Evolutionary conservation across 306 rosid species (phyloP).

Genomic region (Amphicarpaea edgeworthii): DNA sequence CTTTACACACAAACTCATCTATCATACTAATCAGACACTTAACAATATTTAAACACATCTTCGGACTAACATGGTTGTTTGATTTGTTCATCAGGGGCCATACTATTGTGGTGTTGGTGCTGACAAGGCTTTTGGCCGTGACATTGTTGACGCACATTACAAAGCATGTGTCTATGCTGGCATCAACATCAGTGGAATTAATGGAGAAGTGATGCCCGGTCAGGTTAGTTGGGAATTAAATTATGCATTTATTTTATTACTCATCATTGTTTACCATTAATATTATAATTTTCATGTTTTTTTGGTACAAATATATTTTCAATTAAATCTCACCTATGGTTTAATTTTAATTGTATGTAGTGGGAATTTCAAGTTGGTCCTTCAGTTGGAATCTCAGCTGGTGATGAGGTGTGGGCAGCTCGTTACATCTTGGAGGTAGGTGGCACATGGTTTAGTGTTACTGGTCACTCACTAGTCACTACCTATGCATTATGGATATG

Average conservation of each 20-base stretch:
- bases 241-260: neutral
- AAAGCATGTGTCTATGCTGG: slow-evolving; percentile 96
- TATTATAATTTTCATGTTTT: neutral
- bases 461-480: too few species aligned
- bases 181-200: slow-evolving; percentile 84
- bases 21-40: too few species aligned
- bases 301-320: neutral
- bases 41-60: too few species aligned
- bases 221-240: slow-evolving; percentile 57
- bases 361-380: slow-evolving; percentile 99
- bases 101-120: slow-evolving; percentile 88
- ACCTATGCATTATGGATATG: neutral
- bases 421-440: slow-evolving; percentile 99
- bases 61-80: slow-evolving; percentile 7
- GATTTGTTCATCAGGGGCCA: slow-evolving; percentile 70
- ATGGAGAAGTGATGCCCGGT: slow-evolving; percentile 98
- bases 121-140: slow-evolving; percentile 93
- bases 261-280: too few species aligned
- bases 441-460: slow-evolving; percentile 19
- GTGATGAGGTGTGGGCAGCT: slow-evolving; percentile 89
- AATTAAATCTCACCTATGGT: neutral
- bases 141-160: slow-evolving; percentile 87
- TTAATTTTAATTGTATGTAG: slow-evolving; percentile 44
- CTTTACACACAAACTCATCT: neutral
- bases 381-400: slow-evolving; percentile 84